Evolutionary conservation across 371 early-diverging fungal genomes (phyloP).

Genomic region (Chytridium lagenaria): DNA sequence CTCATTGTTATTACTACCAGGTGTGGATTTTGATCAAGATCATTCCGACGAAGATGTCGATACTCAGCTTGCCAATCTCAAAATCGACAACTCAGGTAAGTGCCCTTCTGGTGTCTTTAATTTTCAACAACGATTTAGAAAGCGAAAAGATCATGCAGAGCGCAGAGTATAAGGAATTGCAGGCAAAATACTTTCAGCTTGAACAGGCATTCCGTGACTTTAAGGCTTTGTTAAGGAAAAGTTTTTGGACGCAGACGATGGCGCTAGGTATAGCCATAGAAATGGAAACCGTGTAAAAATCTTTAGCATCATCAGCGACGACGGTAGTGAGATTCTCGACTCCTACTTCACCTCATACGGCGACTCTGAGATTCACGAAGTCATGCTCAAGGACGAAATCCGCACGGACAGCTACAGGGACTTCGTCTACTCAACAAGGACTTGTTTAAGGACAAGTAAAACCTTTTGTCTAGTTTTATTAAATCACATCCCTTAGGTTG

Average conservation of each 20-base stretch:
- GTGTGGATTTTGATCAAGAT: constrained; percentile 37
- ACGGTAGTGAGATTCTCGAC: constrained; percentile 52
- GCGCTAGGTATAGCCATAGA: not conserved
- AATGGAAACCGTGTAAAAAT: not conserved
- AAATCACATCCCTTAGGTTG: no score
- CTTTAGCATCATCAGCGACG: not conserved
- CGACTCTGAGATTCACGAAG: constrained; percentile 81
- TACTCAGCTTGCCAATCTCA: no score
- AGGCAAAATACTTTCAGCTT: constrained; percentile 32
- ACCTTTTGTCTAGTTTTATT: not conserved
- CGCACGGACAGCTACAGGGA: constrained; percentile 94
- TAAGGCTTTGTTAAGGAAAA: constrained; percentile 44
- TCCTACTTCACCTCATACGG: constrained; percentile 98
- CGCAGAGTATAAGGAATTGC: no score
- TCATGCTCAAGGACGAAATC: constrained; percentile 80
- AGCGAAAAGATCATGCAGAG: no score
- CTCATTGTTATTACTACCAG: not conserved
- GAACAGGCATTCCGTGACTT: constrained; percentile 43
- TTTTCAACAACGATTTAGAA: no score
- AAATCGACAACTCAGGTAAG: not conserved
- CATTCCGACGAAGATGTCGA: not conserved
- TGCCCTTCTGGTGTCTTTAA: not conserved
- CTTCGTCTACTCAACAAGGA: constrained; percentile 92
- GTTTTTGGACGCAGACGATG: constrained; percentile 29
- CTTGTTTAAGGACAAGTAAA: constrained; percentile 88